Evolutionary conservation across 192 early-diverging fungal genomes (phyloP).

Genomic region (Backusella sp.): DNA sequence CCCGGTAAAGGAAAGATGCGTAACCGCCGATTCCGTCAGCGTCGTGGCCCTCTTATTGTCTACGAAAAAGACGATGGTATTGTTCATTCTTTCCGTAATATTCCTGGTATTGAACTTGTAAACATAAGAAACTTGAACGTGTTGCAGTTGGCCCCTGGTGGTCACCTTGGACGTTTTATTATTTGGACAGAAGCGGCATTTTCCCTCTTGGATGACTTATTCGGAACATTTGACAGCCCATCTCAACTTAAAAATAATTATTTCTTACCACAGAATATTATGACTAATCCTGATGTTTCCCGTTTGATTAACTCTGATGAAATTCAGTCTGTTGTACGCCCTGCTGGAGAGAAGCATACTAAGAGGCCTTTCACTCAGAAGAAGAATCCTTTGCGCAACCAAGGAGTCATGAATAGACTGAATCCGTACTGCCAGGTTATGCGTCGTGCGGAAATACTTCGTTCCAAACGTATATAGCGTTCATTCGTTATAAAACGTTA

Average conservation of each 20-base stretch:
- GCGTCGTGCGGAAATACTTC: constrained; percentile 73
- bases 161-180: constrained; percentile 98
- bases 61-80: constrained; percentile 94
- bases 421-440: constrained; percentile 96
- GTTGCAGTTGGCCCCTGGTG: constrained; percentile 97
- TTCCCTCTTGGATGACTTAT: constrained; percentile 88
- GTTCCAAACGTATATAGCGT: background rate
- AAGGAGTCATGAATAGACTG: constrained; percentile 87
- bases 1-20: constrained; percentile 97
- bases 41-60: constrained; percentile 95
- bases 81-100: constrained; percentile 95
- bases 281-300: constrained; percentile 92
- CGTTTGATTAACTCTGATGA: constrained; percentile 95
- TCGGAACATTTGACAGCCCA: constrained; percentile 79
- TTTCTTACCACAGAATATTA: constrained; percentile 79
- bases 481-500: background rate
- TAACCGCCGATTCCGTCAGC: constrained; percentile 94
- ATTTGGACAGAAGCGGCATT: constrained; percentile 98
- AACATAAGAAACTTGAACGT: constrained; percentile 92
- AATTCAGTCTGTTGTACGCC: constrained; percentile 89
- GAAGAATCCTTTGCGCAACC: constrained; percentile 98
- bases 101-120: constrained; percentile 96
- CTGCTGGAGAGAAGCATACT: constrained; percentile 71
- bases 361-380: constrained; percentile 95
- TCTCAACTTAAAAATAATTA: constrained; percentile 88